Base-by-base conservation (phyloP, 2,329 filamentous ascomycete genomes). In the Xylaria sp. region DNA sequence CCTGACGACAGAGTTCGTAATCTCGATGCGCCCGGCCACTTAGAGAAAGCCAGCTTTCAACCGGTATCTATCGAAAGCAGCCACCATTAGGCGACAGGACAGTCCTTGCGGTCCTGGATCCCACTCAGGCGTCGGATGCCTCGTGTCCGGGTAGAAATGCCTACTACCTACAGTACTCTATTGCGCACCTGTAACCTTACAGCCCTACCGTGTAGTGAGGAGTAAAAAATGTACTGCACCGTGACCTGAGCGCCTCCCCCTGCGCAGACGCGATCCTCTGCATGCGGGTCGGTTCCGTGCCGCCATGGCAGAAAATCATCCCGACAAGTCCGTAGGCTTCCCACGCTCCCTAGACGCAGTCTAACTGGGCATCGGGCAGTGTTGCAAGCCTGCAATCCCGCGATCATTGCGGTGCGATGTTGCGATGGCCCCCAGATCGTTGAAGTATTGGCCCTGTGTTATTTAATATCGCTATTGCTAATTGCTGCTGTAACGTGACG, bases 161-260 rank as follows among this genome's bases (percentile, higher is more conserved):
- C 52, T 35, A 29, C 21, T 11, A 40, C 17, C n/a, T 19, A 27
- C 9, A 46, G 57, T 19, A 29, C 35, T n/a, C 8, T 17, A 38
- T 23, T 54, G 37, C 47, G n/a, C n/a, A n/a, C n/a, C n/a, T n/a
- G n/a, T n/a, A 49, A 60, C 47, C 52, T 57, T n/a, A 48, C 52
- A 63, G 55, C 55, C 55, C 55, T 60, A 63, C 55, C 33, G 46
- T 29, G 46, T 44, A 60, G 40, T 53, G 40, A 56, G 60, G 29
- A 48, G 23, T 41, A 15, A 58, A 38, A 40, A 51, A 46, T 19
- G 23, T 21, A 44, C 23, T 49, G 21, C 29, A 29, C 21, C 37
- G 54, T 40, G 54, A 62, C 55, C 43, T 35, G 37, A 52, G 31
- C 13, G 40, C 43, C 35, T 13, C 31, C 40, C 33, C 37, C 47